phyloP scores from a whole-genome alignment of 768 basidiomycete species.

The Hygrocybe coccinea region DNA sequence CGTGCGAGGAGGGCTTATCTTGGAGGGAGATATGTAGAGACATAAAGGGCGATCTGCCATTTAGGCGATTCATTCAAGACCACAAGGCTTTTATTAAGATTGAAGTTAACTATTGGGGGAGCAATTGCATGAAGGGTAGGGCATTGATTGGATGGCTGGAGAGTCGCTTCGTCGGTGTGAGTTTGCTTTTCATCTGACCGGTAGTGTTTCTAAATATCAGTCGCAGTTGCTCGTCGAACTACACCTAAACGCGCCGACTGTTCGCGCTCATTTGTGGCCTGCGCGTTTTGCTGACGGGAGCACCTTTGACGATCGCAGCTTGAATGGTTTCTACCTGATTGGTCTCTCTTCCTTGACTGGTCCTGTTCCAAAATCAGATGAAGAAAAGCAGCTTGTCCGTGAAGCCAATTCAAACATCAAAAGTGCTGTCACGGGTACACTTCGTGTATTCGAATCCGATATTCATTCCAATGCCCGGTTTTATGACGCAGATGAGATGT shows the following conservation, averaged over 20 bases:
- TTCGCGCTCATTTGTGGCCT: slow-evolving; percentile 1
- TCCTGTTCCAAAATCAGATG: not conserved
- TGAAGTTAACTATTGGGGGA: slow-evolving; percentile 6
- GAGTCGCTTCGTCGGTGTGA: slow-evolving; percentile 5
- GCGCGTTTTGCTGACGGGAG: not conserved
- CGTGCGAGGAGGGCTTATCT: not conserved
- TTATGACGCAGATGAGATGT: slow-evolving; percentile 3
- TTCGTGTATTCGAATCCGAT: not conserved
- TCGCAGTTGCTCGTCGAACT: slow-evolving; percentile 5
- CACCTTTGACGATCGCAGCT: not conserved
- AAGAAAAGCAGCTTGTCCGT: not conserved
- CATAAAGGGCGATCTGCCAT: not conserved
- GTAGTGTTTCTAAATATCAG: not conserved
- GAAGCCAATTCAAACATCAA: not conserved
- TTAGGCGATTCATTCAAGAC: not conserved
- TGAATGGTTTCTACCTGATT: slow-evolving; percentile 7
- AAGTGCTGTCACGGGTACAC: not conserved
- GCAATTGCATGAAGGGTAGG: slow-evolving; percentile 6
- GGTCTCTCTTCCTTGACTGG: not conserved
- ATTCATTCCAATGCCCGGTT: not conserved
- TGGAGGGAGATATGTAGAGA: slow-evolving; percentile 4
- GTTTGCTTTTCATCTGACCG: not conserved
- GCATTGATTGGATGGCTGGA: slow-evolving; percentile 5
- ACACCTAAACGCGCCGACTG: not conserved
- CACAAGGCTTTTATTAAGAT: slow-evolving; percentile 4